Evolutionary conservation across 164 flowering plant genomes (phyloP).

Genomic region (Nelumbo lutea): DNA sequence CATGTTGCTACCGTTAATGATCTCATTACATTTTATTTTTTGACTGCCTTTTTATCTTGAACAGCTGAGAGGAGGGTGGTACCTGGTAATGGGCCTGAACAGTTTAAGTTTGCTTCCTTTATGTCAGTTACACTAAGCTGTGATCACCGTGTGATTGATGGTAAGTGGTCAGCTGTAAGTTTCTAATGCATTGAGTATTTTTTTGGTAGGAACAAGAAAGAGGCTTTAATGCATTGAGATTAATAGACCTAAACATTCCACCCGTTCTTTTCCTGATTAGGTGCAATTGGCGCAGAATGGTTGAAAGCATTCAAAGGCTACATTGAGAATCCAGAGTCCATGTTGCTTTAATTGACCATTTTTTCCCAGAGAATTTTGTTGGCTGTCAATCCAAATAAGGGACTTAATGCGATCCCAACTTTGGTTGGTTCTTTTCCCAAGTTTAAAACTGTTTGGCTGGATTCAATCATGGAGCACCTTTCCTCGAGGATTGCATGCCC

Average conservation of each 20-base stretch:
- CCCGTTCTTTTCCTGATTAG: constrained; percentile 27
- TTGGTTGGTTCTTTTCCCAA: background rate
- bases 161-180: constrained; percentile 22
- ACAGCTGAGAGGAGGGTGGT: constrained; percentile 59
- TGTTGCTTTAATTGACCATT: constrained; percentile 48
- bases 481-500: background rate
- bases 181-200: background rate
- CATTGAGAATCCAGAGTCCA: constrained; percentile 81
- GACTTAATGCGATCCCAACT: constrained; percentile 4
- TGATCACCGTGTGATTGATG: constrained; percentile 97
- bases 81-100: constrained; percentile 59
- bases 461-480: background rate
- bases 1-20: background rate
- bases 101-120: constrained; percentile 69
- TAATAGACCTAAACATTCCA: background rate
- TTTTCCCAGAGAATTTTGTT: constrained; percentile 8
- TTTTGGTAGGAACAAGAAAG: too few relatives aligned
- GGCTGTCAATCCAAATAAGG: constrained; percentile 12
- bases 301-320: constrained; percentile 87
- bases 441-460: background rate
- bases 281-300: constrained; percentile 97
- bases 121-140: constrained; percentile 94
- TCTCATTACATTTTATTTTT: background rate
- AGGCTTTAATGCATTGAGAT: too few relatives aligned
- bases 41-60: constrained; percentile 3